Evolutionary conservation across 176 grass and related monocot species (phyloP).

Genomic region (Bothriochloa decipiens): DNA sequence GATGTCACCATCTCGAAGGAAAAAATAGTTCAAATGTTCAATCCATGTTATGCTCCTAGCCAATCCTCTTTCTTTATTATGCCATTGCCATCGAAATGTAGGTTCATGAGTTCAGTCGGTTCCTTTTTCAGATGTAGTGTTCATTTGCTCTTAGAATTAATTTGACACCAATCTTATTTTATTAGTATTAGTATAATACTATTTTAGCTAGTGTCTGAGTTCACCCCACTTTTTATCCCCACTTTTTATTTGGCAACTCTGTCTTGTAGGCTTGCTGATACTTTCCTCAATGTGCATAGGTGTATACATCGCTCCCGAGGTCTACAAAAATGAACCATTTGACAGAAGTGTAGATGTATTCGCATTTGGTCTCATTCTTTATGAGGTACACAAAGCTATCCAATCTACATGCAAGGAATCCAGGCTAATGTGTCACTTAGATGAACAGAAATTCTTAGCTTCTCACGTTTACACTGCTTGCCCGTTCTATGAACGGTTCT

Average conservation of each 20-base stretch:
- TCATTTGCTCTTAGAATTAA: background rate
- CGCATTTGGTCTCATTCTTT: constrained; percentile 93
- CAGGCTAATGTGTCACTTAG: background rate
- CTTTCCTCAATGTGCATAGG: constrained; percentile 46
- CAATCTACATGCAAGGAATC: constrained; percentile 17
- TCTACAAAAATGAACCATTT: constrained; percentile 85
- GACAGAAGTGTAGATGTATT: constrained; percentile 85
- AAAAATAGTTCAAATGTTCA: background rate
- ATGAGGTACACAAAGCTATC: constrained; percentile 61
- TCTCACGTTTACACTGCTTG: background rate
- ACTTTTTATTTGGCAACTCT: background rate
- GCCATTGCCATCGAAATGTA: background rate
- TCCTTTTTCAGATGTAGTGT: background rate
- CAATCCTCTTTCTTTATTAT: constrained; percentile 21
- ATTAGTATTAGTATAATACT: background rate
- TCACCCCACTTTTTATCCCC: background rate
- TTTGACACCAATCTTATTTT: background rate
- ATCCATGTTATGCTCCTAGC: background rate
- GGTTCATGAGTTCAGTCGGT: background rate
- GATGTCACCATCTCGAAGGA: background rate
- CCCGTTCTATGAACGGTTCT: constrained; percentile 36
- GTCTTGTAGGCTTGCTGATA: constrained; percentile 10
- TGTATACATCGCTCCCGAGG: constrained; percentile 78
- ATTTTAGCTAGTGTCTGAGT: constrained; percentile 7
- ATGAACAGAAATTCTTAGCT: background rate